Conservation (phyloP, 768 basidiomycete genomes). For the Termitomyces sp. region DNA sequence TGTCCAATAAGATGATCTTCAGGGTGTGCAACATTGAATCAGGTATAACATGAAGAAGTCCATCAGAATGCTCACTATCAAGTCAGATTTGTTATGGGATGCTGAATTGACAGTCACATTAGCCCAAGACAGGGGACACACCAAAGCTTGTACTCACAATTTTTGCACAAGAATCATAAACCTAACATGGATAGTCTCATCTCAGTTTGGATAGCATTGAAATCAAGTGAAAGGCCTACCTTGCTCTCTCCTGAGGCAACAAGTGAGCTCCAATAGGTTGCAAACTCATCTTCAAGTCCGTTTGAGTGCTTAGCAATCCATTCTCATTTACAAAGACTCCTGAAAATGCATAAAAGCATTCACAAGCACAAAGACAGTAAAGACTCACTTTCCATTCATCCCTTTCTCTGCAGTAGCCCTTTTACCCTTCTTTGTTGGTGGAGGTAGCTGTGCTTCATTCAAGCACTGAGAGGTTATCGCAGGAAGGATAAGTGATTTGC, state of each 20-base stretch:
- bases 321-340: slow-evolving; percentile 8
- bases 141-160: not conserved
- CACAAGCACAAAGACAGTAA: not conserved
- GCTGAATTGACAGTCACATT: not conserved
- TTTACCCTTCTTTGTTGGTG: not conserved
- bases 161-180: not conserved
- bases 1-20: too few relatives aligned
- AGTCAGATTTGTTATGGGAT: not conserved
- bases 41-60: too few relatives aligned
- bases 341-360: not conserved
- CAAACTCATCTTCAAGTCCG: slow-evolving; percentile 2
- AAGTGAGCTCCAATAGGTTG: not conserved
- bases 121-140: not conserved
- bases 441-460: too few relatives aligned
- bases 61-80: too few relatives aligned
- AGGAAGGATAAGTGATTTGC: too few relatives aligned
- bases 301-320: not conserved
- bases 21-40: too few relatives aligned
- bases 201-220: not conserved
- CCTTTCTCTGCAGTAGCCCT: slow-evolving; percentile 3
- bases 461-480: too few relatives aligned
- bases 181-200: not conserved
- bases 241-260: not conserved
- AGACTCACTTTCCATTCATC: slow-evolving; percentile 8
- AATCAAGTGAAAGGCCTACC: not conserved